phyloP scores from a whole-genome alignment of 352 stramenopile species.

The Pythium dissotocum region DNA sequence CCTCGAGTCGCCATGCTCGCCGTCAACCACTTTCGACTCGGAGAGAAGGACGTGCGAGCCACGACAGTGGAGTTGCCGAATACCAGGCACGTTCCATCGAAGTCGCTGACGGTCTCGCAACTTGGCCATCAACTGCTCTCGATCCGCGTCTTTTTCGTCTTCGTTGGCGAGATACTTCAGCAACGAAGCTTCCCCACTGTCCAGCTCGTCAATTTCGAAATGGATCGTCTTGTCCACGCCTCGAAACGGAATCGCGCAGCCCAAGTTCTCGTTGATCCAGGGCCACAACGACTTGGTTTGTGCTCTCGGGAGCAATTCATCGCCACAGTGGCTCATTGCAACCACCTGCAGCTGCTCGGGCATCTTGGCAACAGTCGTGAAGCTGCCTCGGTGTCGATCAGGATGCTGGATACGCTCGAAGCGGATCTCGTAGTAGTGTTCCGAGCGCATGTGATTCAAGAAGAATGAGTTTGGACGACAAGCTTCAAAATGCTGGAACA shows the following conservation, averaged over 20 bases:
- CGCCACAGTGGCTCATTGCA: conserved; percentile 3
- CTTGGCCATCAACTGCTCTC: conserved; percentile 27
- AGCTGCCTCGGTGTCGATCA: conserved; percentile 41
- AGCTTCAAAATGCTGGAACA: conserved; percentile 57
- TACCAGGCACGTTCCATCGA: conserved; percentile 54
- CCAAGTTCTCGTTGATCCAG: conserved; percentile 27
- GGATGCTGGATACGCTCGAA: conserved; percentile 45
- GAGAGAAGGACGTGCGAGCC: conserved; percentile 51
- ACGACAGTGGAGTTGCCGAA: conserved; percentile 44
- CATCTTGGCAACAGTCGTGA: conserved; percentile 40
- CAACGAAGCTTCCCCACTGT: background rate
- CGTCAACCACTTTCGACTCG: conserved; percentile 16
- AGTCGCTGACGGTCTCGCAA: conserved; percentile 57
- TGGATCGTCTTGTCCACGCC: conserved; percentile 28
- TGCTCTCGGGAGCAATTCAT: conserved; percentile 1
- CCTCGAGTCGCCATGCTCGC: conserved; percentile 16
- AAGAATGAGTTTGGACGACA: conserved; percentile 59
- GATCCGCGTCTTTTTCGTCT: conserved; percentile 1
- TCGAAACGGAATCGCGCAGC: conserved; percentile 17
- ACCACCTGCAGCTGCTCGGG: conserved; percentile 43
- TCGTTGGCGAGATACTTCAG: background rate
- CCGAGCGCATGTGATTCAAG: conserved; percentile 54
- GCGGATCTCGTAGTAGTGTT: conserved; percentile 57
- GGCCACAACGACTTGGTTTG: conserved; percentile 8
- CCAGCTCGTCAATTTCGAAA: conserved; percentile 35